These are phyloP conservation scores for Calonectria pseudoturangicola DNA, from an alignment of 2,329 filamentous ascomycete species.

Conservation along the genomic window DNA sequence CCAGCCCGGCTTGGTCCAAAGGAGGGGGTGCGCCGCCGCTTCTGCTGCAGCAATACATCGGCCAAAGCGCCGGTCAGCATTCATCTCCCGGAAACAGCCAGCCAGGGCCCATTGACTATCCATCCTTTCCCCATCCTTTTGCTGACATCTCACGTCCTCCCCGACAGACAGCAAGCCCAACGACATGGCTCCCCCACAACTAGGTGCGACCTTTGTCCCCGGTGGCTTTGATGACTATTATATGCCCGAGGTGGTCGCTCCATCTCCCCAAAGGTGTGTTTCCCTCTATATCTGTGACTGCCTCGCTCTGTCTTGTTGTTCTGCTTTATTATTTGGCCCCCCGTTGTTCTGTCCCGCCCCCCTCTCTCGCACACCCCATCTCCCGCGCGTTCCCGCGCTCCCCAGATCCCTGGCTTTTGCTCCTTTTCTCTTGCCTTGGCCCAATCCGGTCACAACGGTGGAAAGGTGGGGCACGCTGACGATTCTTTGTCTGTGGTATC, in stretches of 20 bases:
- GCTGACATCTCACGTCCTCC: constrained; percentile 57
- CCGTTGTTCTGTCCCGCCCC: constrained; percentile 43
- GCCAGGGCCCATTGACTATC: constrained; percentile 53
- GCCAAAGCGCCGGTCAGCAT: constrained; percentile 53
- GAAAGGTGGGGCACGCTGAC: constrained; percentile 63
- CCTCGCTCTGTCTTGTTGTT: constrained; percentile 3
- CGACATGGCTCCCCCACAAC: constrained; percentile 55
- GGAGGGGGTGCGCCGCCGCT: constrained; percentile 54
- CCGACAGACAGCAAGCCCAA: constrained; percentile 54
- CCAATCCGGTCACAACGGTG: constrained; percentile 54
- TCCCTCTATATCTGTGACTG: constrained; percentile 22
- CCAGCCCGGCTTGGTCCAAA: constrained; percentile 46
- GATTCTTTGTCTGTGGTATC: constrained; percentile 57
- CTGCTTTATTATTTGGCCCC: constrained; percentile 41
- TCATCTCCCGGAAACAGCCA: constrained; percentile 48
- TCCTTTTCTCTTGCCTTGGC: constrained; percentile 49
- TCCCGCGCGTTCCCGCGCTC: constrained; percentile 29
- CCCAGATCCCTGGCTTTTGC: constrained; percentile 43
- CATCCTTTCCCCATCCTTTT: constrained; percentile 53
- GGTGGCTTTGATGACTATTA: constrained; percentile 76
- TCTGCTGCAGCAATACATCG: constrained; percentile 53
- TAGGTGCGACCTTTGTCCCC: constrained; percentile 76
- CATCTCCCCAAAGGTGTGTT: constrained; percentile 74
- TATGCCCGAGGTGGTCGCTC: constrained; percentile 76
- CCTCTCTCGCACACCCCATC: constrained; percentile 45